Base-by-base conservation (phyloP, 805 yeast species). In the Scheffersomyces stipitis region DNA sequence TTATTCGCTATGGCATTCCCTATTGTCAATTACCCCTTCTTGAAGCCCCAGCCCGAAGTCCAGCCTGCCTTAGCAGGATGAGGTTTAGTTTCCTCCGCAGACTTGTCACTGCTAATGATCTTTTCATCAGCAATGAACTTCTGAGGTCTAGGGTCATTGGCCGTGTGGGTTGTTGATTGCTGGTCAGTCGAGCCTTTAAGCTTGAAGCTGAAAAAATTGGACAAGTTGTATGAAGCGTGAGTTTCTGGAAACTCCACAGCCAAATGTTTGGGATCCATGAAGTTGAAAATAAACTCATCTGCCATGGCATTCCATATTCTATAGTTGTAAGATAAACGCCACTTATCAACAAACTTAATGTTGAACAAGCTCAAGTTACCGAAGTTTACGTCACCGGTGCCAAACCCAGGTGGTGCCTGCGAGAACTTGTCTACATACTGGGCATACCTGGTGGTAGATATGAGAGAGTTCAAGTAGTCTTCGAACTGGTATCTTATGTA, bases 401-500 rank as follows among this genome's bases (percentile, higher is more conserved):
- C 30, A 32, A 69, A 69, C 1, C 75, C 75, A 0, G 75, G 74
- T 1, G 75, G 75, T n/a, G 52, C 54, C 33, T 48, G 58, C 13
- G 49, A 37, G 39, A 66, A 69, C 33, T 59, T 51, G 4, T 61
- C 64, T 8, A 75, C 48, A 51, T 82, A 87, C 33, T 73, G 78
- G 46, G 75, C 75, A 49, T 81, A 85, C 58, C 95, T 84, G 15
- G 77, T 80, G 17, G 86, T 73, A 0, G 95, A 71, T 16, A 91
- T 57, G 44, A 93, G 58, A 8, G 95, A 87, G 40, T 84, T 74
- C 17, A 90, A 61, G 54, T 93, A 93, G 51, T 90, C 97, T 54
- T 93, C 99, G 60, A 91, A 90, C 51, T 81, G 88, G 62, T 80
- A 75, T 35, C 98, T 66, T 22, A 93, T 81, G 53, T 82, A 87